These are phyloP conservation scores for Epichloe hybrida DNA, from an alignment of 2,329 filamentous ascomycete genomes.

Conservation along the genomic window DNA sequence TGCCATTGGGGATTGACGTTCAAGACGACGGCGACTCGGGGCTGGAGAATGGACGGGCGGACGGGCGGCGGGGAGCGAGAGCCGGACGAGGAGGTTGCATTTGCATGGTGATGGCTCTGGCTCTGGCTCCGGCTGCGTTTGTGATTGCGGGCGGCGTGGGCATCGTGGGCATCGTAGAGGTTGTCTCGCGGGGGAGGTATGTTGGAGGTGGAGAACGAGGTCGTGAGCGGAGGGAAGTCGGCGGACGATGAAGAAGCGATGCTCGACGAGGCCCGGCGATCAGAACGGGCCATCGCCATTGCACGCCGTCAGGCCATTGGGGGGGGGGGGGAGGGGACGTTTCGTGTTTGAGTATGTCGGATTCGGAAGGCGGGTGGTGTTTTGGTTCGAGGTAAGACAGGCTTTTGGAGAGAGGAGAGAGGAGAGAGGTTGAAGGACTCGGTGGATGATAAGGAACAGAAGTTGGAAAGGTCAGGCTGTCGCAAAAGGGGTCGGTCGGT, in stretches of 20 bases:
- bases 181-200: neutral
- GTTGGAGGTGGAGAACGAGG: constrained; percentile 1
- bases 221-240: constrained; percentile 2
- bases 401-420: too few species aligned
- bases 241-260: constrained; percentile 6
- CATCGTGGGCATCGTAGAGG: neutral
- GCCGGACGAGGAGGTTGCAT: neutral
- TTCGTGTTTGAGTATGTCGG: neutral
- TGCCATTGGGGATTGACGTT: constrained; percentile 63
- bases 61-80: constrained; percentile 5
- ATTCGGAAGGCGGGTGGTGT: neutral
- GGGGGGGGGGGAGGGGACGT: neutral
- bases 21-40: constrained; percentile 64
- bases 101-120: neutral
- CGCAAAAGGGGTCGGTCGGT: too few species aligned
- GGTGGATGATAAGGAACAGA: too few species aligned
- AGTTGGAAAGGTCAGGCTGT: too few species aligned
- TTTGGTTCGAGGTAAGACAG: too few species aligned
- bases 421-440: too few species aligned
- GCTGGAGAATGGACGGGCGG: constrained; percentile 45
- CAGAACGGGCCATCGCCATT: constrained; percentile 11
- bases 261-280: constrained; percentile 10
- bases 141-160: neutral
- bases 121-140: constrained; percentile 1
- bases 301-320: constrained; percentile 11